phyloP scores from a whole-genome alignment of 139 green algal species.

The Marvania coccoides region DNA sequence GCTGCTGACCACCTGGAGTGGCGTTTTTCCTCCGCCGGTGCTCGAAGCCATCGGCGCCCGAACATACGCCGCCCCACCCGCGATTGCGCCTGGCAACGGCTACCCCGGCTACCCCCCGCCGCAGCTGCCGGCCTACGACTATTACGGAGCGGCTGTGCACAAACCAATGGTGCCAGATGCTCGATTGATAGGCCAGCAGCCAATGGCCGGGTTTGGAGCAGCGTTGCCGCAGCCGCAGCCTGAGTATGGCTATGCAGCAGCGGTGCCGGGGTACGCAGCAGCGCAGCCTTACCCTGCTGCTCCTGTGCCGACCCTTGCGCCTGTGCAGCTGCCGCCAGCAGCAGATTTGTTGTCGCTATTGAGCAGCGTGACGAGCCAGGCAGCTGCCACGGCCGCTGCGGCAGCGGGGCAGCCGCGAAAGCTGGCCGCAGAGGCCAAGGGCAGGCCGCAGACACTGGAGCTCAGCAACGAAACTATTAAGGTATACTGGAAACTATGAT shows the following conservation, averaged over 20 bases:
- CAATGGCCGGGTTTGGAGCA: background rate
- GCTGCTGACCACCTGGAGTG: constrained; percentile 49
- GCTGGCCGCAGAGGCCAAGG: background rate
- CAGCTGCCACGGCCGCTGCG: background rate
- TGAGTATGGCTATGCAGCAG: background rate
- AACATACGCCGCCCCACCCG: background rate
- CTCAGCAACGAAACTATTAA: background rate
- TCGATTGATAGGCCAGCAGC: constrained; percentile 10
- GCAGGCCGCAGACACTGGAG: background rate
- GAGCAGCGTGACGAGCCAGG: background rate
- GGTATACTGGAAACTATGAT: no score
- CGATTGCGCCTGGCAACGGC: background rate
- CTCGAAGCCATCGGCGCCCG: constrained; percentile 25
- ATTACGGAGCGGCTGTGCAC: background rate
- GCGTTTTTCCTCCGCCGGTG: constrained; percentile 33
- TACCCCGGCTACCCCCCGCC: background rate
- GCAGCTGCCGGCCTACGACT: no score
- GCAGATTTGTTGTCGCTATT: background rate
- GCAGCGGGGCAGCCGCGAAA: background rate
- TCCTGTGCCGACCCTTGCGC: background rate
- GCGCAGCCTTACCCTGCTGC: background rate
- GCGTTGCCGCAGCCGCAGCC: background rate
- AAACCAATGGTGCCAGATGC: constrained; percentile 6
- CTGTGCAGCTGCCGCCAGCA: background rate
- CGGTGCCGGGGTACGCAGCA: background rate